Evolutionary conservation across 441 rosid genomes (phyloP), one percentile per base, ranked within the genome.

Genomic region (Gossypium trilobum): DNA sequence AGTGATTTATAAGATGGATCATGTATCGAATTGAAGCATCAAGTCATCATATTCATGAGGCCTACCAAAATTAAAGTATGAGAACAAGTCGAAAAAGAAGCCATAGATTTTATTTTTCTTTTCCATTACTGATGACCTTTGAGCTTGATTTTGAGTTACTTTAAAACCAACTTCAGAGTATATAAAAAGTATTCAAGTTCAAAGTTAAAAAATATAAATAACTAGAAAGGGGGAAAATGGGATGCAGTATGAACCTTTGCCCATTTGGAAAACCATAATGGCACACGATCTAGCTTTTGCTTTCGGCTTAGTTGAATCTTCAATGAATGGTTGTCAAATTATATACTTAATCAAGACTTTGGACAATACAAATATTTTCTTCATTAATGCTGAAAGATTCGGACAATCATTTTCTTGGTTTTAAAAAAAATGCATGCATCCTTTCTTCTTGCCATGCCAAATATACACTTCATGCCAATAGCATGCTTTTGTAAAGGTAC

Each of bases 251-350:
- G 52, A 48, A 48, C 52, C 5, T 4, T 17, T 5, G 25, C 9
- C 55, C 55, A 19, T 48, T 20, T 59, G 9, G 51, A 46, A 22
- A 69, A 25, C 39, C 39, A 66, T 14, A 73, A 39, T 20, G 75
- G 72, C 46, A 74, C 64, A 6, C 54, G 23, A 61, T 14, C 73
- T 67, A 27, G 54, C 71, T 74, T 74, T 51, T 69, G 67, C 81
- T 81, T 78, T 81, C 84, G 80, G 84, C 81, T 60, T 25, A 7
- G 29, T 54, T 39, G 46, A 29, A 66, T 42, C 57, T 71, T 75
- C 70, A 25, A 72, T 7, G 27, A 63, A 68, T 61, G 20, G 59
- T 56, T 48, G 7, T 60, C 58, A 39, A 22, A 66, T 64, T 61
- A 36, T 57, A 27, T 39, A 70, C 71, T 74, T 68, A 74, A 54